Evolutionary conservation across 1,284 basidiomycete species (phyloP), one percentile per base, ranked within the genome.

Genomic region (Tylopilus sp.): DNA sequence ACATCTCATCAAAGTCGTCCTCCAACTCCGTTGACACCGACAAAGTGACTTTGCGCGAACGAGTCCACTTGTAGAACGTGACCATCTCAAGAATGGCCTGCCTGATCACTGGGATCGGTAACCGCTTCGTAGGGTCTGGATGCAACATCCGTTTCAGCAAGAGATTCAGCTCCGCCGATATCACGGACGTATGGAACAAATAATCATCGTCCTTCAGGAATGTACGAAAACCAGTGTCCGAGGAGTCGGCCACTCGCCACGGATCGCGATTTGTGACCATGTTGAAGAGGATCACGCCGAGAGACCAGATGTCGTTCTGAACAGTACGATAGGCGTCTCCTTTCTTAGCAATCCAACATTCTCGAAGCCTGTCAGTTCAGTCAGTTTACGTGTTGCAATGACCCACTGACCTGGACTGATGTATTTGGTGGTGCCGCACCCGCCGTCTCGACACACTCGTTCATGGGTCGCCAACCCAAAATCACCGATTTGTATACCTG

Each of bases 241-340:
- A 74, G 9, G 80, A 73, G 37, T 79, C 82, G 4, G 94, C 92
- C 62, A 82, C 80, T 59, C 84, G 80, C 94, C 94, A 97, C 11
- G 93, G 93, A 66, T 90, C 90, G 28, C 90, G 81, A n/a, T 86
- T 87, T 55, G 88, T 88, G 39, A 92, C 84, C 72, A 97, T 82
- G 73, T 94, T 95, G 65, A 88, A 84, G 50, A 94, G 80, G 57
- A 85, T 81, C 58, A 94, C 82, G 15, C 91, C 92, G 49, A 98
- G 79, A 5, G 94, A 86, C 95, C 95, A 98, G 55, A 97, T 80
- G 68, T 98, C 95, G 69, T 86, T 89, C 56, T 82, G 76, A 25
- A 75, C 75, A 25, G 90, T 87, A 41, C 81, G 86, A 6, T 41
- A 52, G 3, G 35, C 15, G 3, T 32, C 14, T 15, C 20, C 39